These are phyloP conservation scores for Phlyctochytrium bullatum DNA, from an alignment of 192 early-diverging fungal species.

Conservation along the genomic window DNA sequence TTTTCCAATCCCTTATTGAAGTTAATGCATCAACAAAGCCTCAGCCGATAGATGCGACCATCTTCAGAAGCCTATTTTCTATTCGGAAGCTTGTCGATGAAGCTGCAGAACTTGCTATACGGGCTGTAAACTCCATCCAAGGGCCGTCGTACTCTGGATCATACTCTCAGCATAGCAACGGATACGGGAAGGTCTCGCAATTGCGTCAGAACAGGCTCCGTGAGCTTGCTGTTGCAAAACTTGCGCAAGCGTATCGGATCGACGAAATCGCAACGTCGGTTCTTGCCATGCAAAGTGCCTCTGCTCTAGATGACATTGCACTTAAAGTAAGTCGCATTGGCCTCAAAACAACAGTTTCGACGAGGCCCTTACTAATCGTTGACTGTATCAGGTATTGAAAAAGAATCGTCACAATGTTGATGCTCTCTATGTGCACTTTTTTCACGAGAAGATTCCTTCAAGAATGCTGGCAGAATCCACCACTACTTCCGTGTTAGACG, in stretches of 20 bases:
- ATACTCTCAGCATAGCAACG: background rate
- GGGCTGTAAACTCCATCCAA: conserved; percentile 21
- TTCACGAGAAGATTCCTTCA: conserved; percentile 47
- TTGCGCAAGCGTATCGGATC: conserved; percentile 33
- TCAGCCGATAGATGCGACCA: conserved; percentile 25
- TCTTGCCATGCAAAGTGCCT: conserved; percentile 37
- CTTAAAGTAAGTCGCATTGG: conserved; percentile 26
- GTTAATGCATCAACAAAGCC: conserved; percentile 23
- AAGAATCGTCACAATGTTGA: conserved; percentile 26
- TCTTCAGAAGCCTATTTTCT: conserved; percentile 25
- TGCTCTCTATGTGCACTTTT: conserved; percentile 40
- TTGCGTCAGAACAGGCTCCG: conserved; percentile 31
- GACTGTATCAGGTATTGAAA: conserved; percentile 36
- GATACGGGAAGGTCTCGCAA: conserved; percentile 14
- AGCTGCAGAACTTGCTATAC: conserved; percentile 36
- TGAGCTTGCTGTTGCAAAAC: conserved; percentile 35
- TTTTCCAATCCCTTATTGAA: conserved; percentile 37
- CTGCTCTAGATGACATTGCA: conserved; percentile 39
- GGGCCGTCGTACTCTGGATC: background rate
- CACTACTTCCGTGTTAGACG: conserved; percentile 25
- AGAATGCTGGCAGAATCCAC: conserved; percentile 39
- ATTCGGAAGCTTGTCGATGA: conserved; percentile 39
- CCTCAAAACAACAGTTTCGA: no score
- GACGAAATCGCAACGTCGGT: conserved; percentile 42
- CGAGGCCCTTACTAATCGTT: no score